A percentile compares a stretch with the other conserved stretches of the same genome.
Conservation (phyloP, 139 green algal species). For the Auxenochlorella protothecoides region DNA sequence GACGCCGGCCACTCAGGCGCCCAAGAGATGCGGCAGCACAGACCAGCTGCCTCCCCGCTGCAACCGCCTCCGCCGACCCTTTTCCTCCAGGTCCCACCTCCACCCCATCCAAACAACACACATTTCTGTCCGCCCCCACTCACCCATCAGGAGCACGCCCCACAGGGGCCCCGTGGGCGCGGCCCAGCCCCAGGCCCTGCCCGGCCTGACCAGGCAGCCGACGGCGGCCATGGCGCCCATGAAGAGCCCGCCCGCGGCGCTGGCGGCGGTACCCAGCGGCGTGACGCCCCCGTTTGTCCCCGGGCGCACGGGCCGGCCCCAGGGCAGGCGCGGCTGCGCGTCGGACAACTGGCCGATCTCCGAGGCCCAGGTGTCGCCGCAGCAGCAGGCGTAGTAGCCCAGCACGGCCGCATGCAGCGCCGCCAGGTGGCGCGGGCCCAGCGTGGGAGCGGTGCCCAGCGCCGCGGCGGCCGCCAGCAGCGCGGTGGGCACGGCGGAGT, state of each 20-base stretch:
- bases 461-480: slow-evolving; percentile 10
- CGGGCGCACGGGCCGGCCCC: slow-evolving; percentile 34
- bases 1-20: neutral
- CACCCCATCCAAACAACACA: too few relatives aligned
- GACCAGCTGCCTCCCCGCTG: neutral
- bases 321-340: slow-evolving; percentile 44
- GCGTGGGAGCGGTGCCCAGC: neutral
- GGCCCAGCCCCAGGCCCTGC: neutral
- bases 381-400: slow-evolving; percentile 84
- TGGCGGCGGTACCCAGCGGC: slow-evolving; percentile 51
- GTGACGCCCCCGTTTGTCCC: slow-evolving; percentile 85
- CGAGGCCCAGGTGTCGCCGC: slow-evolving; percentile 83
- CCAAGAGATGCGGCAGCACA: neutral
- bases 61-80: too few relatives aligned
- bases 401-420: slow-evolving; percentile 37
- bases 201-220: neutral
- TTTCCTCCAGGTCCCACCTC: too few relatives aligned
- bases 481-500: slow-evolving; percentile 24
- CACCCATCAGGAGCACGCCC: too few relatives aligned
- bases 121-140: too few relatives aligned
- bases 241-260: slow-evolving; percentile 59
- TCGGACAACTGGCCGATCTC: slow-evolving; percentile 77
- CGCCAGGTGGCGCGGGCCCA: neutral
- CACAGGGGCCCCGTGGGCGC: neutral
- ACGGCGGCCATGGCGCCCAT: slow-evolving; percentile 49